Evolutionary conservation across 192 early-diverging fungal species (phyloP).

Genomic region (Mortierella antarctica): DNA sequence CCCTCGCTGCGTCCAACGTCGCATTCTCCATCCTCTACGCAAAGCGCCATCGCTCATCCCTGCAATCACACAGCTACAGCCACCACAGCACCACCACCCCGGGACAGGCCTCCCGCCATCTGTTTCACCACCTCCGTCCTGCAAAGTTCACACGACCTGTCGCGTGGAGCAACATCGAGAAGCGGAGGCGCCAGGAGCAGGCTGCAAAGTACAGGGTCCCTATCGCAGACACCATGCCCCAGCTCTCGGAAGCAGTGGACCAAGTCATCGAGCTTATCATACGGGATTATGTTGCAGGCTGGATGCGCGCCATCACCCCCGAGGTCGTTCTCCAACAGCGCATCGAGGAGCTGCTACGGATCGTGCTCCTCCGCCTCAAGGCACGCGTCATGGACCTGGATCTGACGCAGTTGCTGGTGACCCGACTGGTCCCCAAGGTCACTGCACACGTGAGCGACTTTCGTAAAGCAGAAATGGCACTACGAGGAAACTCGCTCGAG

Average conservation of each 20-base stretch:
- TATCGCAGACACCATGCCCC: conserved; percentile 41
- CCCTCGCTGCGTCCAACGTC: conserved; percentile 35
- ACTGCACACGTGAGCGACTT: conserved; percentile 77
- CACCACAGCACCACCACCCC: conserved; percentile 20
- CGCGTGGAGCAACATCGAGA: conserved; percentile 37
- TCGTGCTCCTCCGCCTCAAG: conserved; percentile 47
- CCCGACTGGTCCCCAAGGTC: conserved; percentile 73
- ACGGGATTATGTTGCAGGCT: conserved; percentile 69
- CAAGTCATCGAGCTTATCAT: conserved; percentile 58
- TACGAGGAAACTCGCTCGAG: conserved; percentile 58
- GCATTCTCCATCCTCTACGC: conserved; percentile 48
- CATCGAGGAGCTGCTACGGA: conserved; percentile 61
- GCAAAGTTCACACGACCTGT: conserved; percentile 37
- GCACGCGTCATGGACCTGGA: conserved; percentile 66
- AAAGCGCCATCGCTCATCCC: conserved; percentile 16
- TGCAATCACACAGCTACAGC: not conserved
- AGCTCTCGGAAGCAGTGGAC: conserved; percentile 56
- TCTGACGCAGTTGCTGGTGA: conserved; percentile 67
- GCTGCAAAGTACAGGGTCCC: conserved; percentile 36
- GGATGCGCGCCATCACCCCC: conserved; percentile 62
- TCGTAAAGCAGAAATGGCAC: conserved; percentile 65
- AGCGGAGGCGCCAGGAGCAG: conserved; percentile 34
- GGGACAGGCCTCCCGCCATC: conserved; percentile 27
- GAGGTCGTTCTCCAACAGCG: conserved; percentile 60
- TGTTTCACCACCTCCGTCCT: conserved; percentile 44